Conservation (phyloP, 2,329 filamentous ascomycete species). For the Aspergillus glaucus region DNA sequence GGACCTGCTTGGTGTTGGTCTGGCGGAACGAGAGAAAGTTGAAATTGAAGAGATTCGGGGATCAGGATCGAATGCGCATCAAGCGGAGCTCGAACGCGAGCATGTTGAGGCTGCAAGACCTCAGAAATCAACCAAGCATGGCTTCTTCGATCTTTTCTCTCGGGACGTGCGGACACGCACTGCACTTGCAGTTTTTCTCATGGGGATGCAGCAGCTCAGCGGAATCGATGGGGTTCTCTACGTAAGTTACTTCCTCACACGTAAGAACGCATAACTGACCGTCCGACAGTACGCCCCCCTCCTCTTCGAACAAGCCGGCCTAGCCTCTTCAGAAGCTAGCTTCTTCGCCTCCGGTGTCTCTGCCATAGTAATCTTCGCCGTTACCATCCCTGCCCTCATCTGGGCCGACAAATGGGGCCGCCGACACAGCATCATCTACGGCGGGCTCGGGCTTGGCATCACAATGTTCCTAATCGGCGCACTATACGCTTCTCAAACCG, state of each 20-base stretch:
- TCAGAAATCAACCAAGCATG: slow-evolving; percentile 8
- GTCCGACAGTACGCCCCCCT: slow-evolving; percentile 50
- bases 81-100: background rate
- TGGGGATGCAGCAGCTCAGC: slow-evolving; percentile 55
- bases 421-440: slow-evolving; percentile 48
- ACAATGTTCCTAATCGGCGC: slow-evolving; percentile 31
- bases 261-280: background rate
- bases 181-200: slow-evolving; percentile 49
- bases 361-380: slow-evolving; percentile 52
- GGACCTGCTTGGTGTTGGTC: slow-evolving; percentile 39
- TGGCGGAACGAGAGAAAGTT: slow-evolving; percentile 44
- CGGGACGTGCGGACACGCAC: slow-evolving; percentile 45
- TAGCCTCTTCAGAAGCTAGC: slow-evolving; percentile 47
- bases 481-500: slow-evolving; percentile 26
- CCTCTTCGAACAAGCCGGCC: slow-evolving; percentile 55
- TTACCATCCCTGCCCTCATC: slow-evolving; percentile 52
- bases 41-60: slow-evolving; percentile 29
- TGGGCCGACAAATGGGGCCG: slow-evolving; percentile 54
- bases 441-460: slow-evolving; percentile 45
- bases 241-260: slow-evolving; percentile 29
- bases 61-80: background rate
- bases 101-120: background rate
- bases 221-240: slow-evolving; percentile 60
- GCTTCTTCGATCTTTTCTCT: slow-evolving; percentile 27
- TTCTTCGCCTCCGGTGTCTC: slow-evolving; percentile 59